phyloP scores from a whole-genome alignment of 768 basidiomycete genomes.

The Trametes cinnabarina region DNA sequence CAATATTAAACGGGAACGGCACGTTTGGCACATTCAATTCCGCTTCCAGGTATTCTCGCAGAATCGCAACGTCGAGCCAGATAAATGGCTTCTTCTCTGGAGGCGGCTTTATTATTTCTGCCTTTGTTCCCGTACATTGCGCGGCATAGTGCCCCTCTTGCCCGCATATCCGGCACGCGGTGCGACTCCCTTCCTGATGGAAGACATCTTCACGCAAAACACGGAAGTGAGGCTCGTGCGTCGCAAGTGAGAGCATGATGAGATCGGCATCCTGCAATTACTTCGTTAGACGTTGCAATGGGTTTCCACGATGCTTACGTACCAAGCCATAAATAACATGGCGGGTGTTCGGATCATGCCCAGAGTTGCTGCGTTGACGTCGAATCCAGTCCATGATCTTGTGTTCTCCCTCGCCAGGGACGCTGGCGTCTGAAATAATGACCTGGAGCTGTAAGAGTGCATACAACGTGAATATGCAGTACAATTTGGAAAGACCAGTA shows the following conservation, averaged over 20 bases:
- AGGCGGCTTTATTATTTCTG: conserved; percentile 62
- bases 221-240: conserved; percentile 97
- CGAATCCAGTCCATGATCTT: conserved; percentile 99
- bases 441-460: conserved; percentile 72
- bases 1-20: conserved; percentile 87
- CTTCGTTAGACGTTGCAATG: neutral
- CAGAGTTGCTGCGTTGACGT: conserved; percentile 79
- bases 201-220: conserved; percentile 99
- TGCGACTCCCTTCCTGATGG: conserved; percentile 70
- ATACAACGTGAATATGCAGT: neutral
- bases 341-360: conserved; percentile 91
- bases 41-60: conserved; percentile 97
- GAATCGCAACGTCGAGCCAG: conserved; percentile 93
- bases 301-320: no score
- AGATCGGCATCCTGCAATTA: conserved; percentile 87
- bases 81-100: conserved; percentile 94
- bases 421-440: conserved; percentile 93
- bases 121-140: conserved; percentile 83
- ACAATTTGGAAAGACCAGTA: neutral
- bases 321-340: conserved; percentile 99
- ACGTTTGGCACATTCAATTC: conserved; percentile 82
- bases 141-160: conserved; percentile 94
- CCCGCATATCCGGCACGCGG: conserved; percentile 88
- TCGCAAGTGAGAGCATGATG: conserved; percentile 97
- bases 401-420: conserved; percentile 98